A percentile compares a stretch with the other conserved stretches of the same genome.
Evolutionary conservation across 495 filamentous ascomycete species (phyloP).

Genomic region (Podospora sp.): DNA sequence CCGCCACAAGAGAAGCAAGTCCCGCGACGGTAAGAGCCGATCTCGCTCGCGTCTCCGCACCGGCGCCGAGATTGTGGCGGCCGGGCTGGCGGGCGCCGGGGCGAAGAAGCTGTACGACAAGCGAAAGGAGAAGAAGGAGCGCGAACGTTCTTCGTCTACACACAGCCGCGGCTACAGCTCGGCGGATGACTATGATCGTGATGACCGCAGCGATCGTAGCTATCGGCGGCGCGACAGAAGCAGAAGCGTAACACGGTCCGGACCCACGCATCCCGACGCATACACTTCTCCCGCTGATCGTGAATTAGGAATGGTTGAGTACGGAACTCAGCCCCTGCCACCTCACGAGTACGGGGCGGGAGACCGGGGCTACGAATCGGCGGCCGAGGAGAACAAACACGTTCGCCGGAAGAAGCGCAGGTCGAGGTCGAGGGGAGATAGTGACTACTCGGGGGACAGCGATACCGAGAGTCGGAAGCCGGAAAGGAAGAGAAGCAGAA

Average conservation of each 20-base stretch:
- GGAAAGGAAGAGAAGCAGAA: slow-evolving; percentile 62
- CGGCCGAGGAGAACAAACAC: slow-evolving; percentile 35
- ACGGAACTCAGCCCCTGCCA: slow-evolving; percentile 68
- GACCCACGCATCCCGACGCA: slow-evolving; percentile 50
- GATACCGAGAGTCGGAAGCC: slow-evolving; percentile 44
- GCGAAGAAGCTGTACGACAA: slow-evolving; percentile 80
- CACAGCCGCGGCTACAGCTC: slow-evolving; percentile 35
- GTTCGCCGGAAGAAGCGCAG: slow-evolving; percentile 26
- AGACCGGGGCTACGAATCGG: slow-evolving; percentile 36
- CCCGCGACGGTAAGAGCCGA: slow-evolving; percentile 50
- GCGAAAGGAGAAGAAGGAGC: slow-evolving; percentile 54
- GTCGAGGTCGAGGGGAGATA: slow-evolving; percentile 20
- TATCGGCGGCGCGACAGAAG: slow-evolving; percentile 53
- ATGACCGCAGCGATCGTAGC: slow-evolving; percentile 19
- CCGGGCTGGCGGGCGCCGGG: slow-evolving; percentile 76
- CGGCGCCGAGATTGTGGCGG: slow-evolving; percentile 66
- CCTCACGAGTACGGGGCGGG: slow-evolving; percentile 22
- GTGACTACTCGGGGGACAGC: slow-evolving; percentile 34
- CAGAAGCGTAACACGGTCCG: slow-evolving; percentile 56
- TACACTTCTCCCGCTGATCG: slow-evolving; percentile 54
- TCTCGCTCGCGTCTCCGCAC: slow-evolving; percentile 62
- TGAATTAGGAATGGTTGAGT: slow-evolving; percentile 79
- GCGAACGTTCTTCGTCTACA: slow-evolving; percentile 49
- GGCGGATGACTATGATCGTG: slow-evolving; percentile 33
- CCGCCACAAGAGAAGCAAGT: slow-evolving; percentile 64